Evolutionary conservation across 2,329 filamentous ascomycete species (phyloP), one percentile per base, ranked within the genome.

Genomic region (Paramyrothecium sp.): DNA sequence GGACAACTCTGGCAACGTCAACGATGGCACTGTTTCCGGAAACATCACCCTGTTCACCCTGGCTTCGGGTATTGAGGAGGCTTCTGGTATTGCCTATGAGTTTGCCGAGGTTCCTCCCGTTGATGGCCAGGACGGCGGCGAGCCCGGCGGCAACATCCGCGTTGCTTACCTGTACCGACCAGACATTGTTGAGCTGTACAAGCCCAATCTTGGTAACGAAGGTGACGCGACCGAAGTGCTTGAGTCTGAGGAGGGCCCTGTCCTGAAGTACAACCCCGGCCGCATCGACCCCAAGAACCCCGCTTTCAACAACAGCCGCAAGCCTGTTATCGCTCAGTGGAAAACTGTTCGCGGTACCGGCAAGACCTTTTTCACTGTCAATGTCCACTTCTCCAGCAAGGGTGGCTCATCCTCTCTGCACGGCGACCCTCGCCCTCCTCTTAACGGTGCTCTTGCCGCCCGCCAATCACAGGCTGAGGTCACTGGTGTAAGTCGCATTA

Each of bases 61-160:
- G 2, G 71, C 76, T 0, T 68, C 75, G 2, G 81, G 81, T 17
- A 85, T 90, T 65, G 70, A 75, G 49, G 64, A 69, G 3, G 72
- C 78, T 11, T 77, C 75, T 41, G 81, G 80, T 22, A 75, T 82
- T 2, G 71, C 78, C 11, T 91, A 91, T 72, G 73, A 76, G 46
- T 90, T 81, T 65, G 75, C 80, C 26, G 81, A 86, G 60, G 80
- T 91, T 56, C 77, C 75, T 48, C 88, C 88, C 2, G 72, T 80
- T 34, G 75, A 89, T 67, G 78, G 82, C 69, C 64, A 80, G 60
- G 87, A 90, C 61, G 89, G 89, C 57, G 89, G 89, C 34, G 74
- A 83, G 59, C 84, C 86, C 2, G 88, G 89, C 16, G 88, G 87
- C 41, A 91, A 91, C 75, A 91, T 91, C 70, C 88, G 88, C 49